A percentile compares a stretch with the other conserved stretches of the same genome.
Conservation (phyloP, 1,139 yeast species). For the Taphrina wiesneri region DNA sequence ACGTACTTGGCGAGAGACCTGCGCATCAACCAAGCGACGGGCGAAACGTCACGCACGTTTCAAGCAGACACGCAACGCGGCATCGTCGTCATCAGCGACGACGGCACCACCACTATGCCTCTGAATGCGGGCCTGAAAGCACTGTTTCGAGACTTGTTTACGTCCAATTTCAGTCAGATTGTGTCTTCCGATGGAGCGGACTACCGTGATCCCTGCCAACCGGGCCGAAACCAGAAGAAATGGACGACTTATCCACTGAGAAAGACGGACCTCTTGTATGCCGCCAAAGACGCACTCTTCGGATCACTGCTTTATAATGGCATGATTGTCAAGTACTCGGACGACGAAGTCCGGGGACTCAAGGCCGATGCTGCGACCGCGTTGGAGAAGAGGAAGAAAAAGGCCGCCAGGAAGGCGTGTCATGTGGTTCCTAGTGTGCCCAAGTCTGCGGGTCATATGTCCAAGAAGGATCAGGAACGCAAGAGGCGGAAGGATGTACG, state of each 20-base stretch:
- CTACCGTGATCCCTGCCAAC: neutral
- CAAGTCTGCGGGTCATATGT: too few relatives aligned
- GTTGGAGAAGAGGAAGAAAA: neutral
- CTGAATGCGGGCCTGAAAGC: neutral
- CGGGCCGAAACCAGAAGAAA: neutral
- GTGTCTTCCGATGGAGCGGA: neutral
- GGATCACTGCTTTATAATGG: conserved; percentile 3
- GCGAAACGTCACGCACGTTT: neutral
- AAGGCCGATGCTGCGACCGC: neutral
- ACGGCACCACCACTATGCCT: neutral
- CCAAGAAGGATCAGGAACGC: too few relatives aligned
- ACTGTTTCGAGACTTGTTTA: conserved; percentile 3
- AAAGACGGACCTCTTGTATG: neutral
- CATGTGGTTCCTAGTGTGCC: neutral
- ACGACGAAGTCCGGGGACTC: neutral
- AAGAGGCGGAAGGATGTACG: too few relatives aligned
- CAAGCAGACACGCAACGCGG: neutral
- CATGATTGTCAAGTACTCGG: neutral
- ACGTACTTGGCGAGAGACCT: conserved; percentile 3
- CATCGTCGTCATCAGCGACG: neutral
- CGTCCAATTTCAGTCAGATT: neutral
- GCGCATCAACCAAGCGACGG: neutral
- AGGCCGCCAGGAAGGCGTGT: neutral
- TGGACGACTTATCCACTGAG: conserved; percentile 14
- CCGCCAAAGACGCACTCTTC: conserved; percentile 20